Evolutionary conservation across 2,329 filamentous ascomycete genomes (phyloP).

Genomic region (Orbilia ellipsospora): DNA sequence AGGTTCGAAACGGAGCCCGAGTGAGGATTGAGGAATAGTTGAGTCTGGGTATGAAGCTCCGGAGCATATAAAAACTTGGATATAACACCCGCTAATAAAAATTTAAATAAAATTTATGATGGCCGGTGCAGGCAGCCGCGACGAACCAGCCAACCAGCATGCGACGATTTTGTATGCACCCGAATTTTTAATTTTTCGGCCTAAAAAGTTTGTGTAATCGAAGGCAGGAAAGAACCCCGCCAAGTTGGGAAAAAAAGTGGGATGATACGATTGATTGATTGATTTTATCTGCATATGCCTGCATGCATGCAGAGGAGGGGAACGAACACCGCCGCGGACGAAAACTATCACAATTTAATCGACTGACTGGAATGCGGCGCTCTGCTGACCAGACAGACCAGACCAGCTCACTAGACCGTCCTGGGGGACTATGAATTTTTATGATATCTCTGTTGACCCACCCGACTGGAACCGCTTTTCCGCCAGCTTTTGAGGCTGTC

Average conservation of each 20-base stretch:
- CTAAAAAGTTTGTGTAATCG: too few species aligned
- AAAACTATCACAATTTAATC: constrained; percentile 22
- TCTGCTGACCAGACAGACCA: too few species aligned
- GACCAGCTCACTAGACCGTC: constrained; percentile 2
- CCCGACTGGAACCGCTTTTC: constrained; percentile 16
- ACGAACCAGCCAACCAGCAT: constrained; percentile 2
- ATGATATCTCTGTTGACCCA: constrained; percentile 29
- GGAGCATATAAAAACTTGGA: neutral
- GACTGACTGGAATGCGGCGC: neutral
- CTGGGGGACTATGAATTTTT: constrained; percentile 21
- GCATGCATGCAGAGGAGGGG: constrained; percentile 2
- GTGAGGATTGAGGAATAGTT: neutral
- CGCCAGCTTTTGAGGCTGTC: constrained; percentile 4
- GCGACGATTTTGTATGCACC: neutral
- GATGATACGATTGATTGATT: too few species aligned
- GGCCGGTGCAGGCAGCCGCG: constrained; percentile 33
- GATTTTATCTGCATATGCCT: too few species aligned
- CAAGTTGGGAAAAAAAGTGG: constrained; percentile 17
- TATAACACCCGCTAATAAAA: neutral
- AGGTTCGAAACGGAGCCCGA: neutral
- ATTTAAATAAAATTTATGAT: constrained; percentile 14
- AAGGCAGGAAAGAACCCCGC: neutral
- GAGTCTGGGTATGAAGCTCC: neutral
- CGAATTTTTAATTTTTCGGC: neutral
- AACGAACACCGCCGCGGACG: constrained; percentile 14